These are phyloP conservation scores for Aspergillaceae sp. DNA, from an alignment of 2,329 filamentous ascomycete species.

Conservation along the genomic window DNA sequence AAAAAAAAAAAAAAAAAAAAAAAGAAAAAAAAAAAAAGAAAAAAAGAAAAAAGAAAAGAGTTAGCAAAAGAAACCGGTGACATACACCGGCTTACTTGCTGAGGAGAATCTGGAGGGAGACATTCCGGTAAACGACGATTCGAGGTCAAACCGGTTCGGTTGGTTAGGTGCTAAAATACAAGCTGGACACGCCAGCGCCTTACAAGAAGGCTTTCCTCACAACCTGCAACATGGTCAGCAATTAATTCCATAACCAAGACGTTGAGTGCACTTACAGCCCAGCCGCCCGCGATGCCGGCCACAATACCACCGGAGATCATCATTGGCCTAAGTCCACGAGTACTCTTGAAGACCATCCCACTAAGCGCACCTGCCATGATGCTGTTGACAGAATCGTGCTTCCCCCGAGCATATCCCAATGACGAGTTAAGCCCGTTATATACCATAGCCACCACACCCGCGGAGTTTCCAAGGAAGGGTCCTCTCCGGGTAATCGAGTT, in stretches of 20 bases:
- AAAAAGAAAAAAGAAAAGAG: too few relatives aligned
- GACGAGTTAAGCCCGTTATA: constrained; percentile 91
- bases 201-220: constrained; percentile 45
- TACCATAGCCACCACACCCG: constrained; percentile 87
- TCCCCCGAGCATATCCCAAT: constrained; percentile 68
- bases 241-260: constrained; percentile 6
- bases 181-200: constrained; percentile 11
- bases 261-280: constrained; percentile 65
- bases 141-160: constrained; percentile 8
- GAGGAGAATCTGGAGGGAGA: constrained; percentile 19
- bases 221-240: constrained; percentile 30
- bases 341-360: constrained; percentile 95
- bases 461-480: constrained; percentile 92
- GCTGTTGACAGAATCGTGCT: constrained; percentile 85
- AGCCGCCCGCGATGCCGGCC: constrained; percentile 71
- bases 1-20: too few relatives aligned
- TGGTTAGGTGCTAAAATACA: constrained; percentile 9
- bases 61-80: constrained; percentile 5
- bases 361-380: constrained; percentile 76
- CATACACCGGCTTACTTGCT: constrained; percentile 19
- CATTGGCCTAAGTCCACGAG: constrained; percentile 82
- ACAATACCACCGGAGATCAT: constrained; percentile 88
- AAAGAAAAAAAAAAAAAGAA: too few relatives aligned
- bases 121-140: constrained; percentile 14
- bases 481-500: constrained; percentile 90